These are phyloP conservation scores for Aureobasidium lini DNA, from an alignment of 2,329 filamentous ascomycete genomes.

Conservation along the genomic window DNA sequence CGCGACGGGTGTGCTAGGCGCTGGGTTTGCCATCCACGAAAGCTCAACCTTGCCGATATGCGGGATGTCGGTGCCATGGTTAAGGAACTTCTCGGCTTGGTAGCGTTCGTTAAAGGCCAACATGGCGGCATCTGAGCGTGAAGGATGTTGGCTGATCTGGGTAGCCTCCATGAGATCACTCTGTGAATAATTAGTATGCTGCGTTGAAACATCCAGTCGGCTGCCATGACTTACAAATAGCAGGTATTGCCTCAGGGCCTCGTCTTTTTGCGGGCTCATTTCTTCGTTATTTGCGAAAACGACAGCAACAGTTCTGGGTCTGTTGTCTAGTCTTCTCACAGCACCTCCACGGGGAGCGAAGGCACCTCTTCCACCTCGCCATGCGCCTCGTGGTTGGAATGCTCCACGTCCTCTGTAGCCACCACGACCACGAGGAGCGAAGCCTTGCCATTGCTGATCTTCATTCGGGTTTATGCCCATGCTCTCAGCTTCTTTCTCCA, in stretches of 20 bases:
- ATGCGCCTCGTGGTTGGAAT: constrained; percentile 34
- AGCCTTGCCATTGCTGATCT: constrained; percentile 25
- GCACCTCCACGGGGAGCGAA: constrained; percentile 38
- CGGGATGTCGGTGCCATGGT: constrained; percentile 43
- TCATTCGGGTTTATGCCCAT: constrained; percentile 59
- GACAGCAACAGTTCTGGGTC: constrained; percentile 61
- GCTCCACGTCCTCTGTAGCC: constrained; percentile 37
- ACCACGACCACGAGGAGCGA: constrained; percentile 34
- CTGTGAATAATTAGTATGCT: constrained; percentile 14
- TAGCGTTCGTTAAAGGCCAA: constrained; percentile 39
- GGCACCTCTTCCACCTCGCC: constrained; percentile 41
- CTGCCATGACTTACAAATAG: constrained; percentile 32
- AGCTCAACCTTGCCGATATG: constrained; percentile 59
- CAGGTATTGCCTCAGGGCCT: constrained; percentile 63
- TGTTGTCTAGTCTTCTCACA: constrained; percentile 63
- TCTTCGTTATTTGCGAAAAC: constrained; percentile 47
- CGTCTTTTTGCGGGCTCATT: constrained; percentile 58
- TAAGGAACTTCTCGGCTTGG: constrained; percentile 54
- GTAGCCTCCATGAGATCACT: constrained; percentile 28
- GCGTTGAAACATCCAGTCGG: neutral
- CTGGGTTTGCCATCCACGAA: constrained; percentile 50
- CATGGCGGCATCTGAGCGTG: constrained; percentile 31
- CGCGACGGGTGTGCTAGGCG: constrained; percentile 16
- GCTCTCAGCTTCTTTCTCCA: constrained; percentile 64
- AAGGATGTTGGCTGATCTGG: constrained; percentile 32